phyloP scores from a whole-genome alignment of 805 yeast genomes.

The Tetrapisispora nanseiensis region DNA sequence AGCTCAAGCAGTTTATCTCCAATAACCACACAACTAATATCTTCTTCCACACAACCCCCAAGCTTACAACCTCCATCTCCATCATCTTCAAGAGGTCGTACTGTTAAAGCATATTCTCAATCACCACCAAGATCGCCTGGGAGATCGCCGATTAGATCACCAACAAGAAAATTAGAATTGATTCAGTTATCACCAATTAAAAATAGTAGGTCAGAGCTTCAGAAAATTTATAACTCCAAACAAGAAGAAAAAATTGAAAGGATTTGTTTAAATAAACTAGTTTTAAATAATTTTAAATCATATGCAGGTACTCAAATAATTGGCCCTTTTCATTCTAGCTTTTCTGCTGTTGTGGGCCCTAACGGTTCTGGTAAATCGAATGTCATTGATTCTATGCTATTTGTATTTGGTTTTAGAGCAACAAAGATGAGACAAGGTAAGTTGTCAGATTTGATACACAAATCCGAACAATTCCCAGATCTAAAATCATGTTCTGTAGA shows the following conservation, averaged over 20 bases:
- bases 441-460: slow-evolving; percentile 85
- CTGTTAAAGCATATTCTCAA: slow-evolving; percentile 21
- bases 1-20: slow-evolving; percentile 14
- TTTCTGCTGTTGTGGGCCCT: slow-evolving; percentile 97
- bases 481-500: slow-evolving; percentile 80
- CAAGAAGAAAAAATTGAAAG: slow-evolving; percentile 36
- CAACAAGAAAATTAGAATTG: slow-evolving; percentile 33
- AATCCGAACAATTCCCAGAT: slow-evolving; percentile 62
- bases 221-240: slow-evolving; percentile 20
- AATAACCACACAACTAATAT: slow-evolving; percentile 19
- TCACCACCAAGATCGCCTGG: slow-evolving; percentile 20
- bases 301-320: slow-evolving; percentile 89
- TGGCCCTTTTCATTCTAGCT: slow-evolving; percentile 90
- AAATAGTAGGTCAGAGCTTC: slow-evolving; percentile 27
- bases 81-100: slow-evolving; percentile 30
- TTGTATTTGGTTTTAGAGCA: slow-evolving; percentile 96
- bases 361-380: slow-evolving; percentile 98
- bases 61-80: slow-evolving; percentile 27
- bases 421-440: slow-evolving; percentile 94
- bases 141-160: slow-evolving; percentile 31
- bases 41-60: slow-evolving; percentile 21
- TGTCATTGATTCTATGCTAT: slow-evolving; percentile 90
- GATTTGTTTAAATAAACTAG: slow-evolving; percentile 63
- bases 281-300: slow-evolving; percentile 81
- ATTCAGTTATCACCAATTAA: slow-evolving; percentile 35